phyloP scores from a whole-genome alignment of 2,329 filamentous ascomycete genomes.

The Lasiodiplodia hormozganensis region DNA sequence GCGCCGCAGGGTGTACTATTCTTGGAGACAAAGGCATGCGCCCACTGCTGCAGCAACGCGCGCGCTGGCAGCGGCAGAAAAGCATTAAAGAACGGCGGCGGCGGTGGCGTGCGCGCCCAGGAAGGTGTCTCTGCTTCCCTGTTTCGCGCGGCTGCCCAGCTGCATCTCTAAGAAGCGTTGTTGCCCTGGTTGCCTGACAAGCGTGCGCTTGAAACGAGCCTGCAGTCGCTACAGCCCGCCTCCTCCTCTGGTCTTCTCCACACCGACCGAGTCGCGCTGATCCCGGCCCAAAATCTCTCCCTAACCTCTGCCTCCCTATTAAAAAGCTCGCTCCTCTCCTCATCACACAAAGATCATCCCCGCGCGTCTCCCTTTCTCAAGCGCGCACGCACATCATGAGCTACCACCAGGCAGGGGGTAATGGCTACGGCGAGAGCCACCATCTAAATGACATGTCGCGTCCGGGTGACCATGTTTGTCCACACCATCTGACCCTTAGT shows the following conservation, averaged over 20 bases:
- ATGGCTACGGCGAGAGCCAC: conserved; percentile 45
- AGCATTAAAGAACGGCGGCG: conserved; percentile 16
- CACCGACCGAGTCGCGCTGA: conserved; percentile 11
- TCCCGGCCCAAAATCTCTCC: conserved; percentile 13
- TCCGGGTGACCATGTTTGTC: conserved; percentile 37
- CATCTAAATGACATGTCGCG: conserved; percentile 28
- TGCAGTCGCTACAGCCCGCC: conserved; percentile 7
- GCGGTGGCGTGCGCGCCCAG: neutral
- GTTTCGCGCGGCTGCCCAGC: neutral
- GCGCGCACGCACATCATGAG: conserved; percentile 40
- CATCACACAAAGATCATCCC: conserved; percentile 22
- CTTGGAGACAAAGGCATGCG: conserved; percentile 18
- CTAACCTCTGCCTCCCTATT: conserved; percentile 21
- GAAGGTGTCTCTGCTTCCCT: neutral
- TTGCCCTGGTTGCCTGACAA: conserved; percentile 9
- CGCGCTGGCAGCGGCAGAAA: neutral
- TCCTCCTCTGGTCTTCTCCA: conserved; percentile 12
- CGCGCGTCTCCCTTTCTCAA: conserved; percentile 29
- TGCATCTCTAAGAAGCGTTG: neutral
- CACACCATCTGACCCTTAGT: conserved; percentile 30
- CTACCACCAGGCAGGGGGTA: conserved; percentile 39
- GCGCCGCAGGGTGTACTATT: conserved; percentile 2
- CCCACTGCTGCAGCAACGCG: conserved; percentile 7
- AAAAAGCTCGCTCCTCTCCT: neutral
- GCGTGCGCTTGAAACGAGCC: conserved; percentile 4